phyloP scores from a whole-genome alignment of 2,329 filamentous ascomycete genomes.

The Aspergillus sojae region DNA sequence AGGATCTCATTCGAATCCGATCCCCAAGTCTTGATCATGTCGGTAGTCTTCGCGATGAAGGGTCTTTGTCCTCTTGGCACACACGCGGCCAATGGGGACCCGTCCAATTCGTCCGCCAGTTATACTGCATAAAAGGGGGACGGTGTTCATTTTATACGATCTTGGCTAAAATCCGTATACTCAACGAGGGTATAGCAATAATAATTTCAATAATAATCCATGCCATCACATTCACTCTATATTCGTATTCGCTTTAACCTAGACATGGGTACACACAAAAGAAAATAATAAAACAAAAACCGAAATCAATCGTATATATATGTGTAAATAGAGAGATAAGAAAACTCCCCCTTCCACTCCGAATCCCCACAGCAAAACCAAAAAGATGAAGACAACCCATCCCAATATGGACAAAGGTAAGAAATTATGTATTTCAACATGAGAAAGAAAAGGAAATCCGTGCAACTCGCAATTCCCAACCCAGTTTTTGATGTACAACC shows the following conservation, averaged over 20 bases:
- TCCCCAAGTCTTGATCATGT: neutral
- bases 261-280: slow-evolving; percentile 8
- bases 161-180: too few relatives aligned
- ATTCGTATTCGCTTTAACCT: neutral
- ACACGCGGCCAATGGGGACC: neutral
- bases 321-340: slow-evolving; percentile 13
- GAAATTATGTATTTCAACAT: neutral
- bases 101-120: neutral
- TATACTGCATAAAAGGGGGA: neutral
- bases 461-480: slow-evolving; percentile 1
- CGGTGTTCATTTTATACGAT: too few relatives aligned
- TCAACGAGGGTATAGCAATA: neutral
- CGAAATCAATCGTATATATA: slow-evolving; percentile 23
- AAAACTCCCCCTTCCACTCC: slow-evolving; percentile 7
- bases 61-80: slow-evolving; percentile 8
- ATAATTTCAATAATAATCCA: neutral
- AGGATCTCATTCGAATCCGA: too few relatives aligned
- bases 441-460: slow-evolving; percentile 9
- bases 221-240: neutral
- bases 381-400: slow-evolving; percentile 5
- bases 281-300: slow-evolving; percentile 7
- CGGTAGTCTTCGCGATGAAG: neutral
- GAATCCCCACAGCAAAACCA: slow-evolving; percentile 13
- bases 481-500: slow-evolving; percentile 14
- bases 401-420: neutral